A percentile compares a stretch with the other conserved stretches of the same genome.
Evolutionary conservation across 208 protist genomes (phyloP).

Genomic region (Trypanosoma vivax): DNA sequence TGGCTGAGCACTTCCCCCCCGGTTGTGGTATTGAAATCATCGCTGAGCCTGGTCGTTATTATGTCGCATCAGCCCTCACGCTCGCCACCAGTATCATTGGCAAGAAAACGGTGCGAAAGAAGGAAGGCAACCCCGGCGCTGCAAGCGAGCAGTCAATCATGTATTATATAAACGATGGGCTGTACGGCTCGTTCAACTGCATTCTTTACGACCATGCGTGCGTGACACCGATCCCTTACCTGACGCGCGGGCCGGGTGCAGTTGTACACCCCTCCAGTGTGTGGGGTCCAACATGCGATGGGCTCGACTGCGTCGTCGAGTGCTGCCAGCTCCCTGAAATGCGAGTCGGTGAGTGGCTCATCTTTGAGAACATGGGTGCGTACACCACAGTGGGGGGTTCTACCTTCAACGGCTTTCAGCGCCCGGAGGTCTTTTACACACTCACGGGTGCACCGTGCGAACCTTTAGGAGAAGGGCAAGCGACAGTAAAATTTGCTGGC

Average conservation of each 20-base stretch:
- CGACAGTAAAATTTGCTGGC: no score
- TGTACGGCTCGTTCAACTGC: slow-evolving; percentile 86
- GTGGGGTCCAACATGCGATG: slow-evolving; percentile 86
- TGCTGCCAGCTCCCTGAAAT: slow-evolving; percentile 62
- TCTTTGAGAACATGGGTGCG: slow-evolving; percentile 74
- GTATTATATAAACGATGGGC: slow-evolving; percentile 84
- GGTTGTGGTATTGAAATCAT: slow-evolving; percentile 48
- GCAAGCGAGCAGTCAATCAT: slow-evolving; percentile 31
- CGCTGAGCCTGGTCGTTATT: slow-evolving; percentile 80
- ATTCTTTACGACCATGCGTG: slow-evolving; percentile 75
- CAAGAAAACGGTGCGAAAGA: slow-evolving; percentile 9
- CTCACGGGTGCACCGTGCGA: neutral
- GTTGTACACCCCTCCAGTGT: slow-evolving; percentile 15
- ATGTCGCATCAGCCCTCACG: slow-evolving; percentile 58
- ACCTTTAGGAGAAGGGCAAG: no score
- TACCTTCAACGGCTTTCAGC: slow-evolving; percentile 78
- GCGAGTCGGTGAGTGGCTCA: slow-evolving; percentile 75
- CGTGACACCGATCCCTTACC: slow-evolving; percentile 40
- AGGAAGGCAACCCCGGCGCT: neutral
- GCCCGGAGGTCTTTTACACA: neutral
- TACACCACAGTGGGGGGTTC: slow-evolving; percentile 75
- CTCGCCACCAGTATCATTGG: slow-evolving; percentile 69
- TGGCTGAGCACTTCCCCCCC: slow-evolving; percentile 57
- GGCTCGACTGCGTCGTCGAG: slow-evolving; percentile 73
- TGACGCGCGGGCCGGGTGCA: slow-evolving; percentile 23